Conservation (phyloP, 2,329 filamentous ascomycete genomes). For the Hypoxylon sp. region DNA sequence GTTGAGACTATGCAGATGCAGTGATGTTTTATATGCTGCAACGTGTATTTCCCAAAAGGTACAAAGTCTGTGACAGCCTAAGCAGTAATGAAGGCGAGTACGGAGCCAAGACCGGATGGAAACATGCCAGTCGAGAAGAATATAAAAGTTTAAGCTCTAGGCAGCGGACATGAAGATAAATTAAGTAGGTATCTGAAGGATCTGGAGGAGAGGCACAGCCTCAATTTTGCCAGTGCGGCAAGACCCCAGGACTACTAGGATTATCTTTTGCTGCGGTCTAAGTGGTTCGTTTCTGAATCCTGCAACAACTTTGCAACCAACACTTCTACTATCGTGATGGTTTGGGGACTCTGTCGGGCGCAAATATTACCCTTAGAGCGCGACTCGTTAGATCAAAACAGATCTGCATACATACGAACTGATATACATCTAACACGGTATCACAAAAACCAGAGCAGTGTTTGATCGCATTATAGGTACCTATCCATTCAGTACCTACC, state of each 20-base stretch:
- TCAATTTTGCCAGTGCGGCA: conserved; percentile 1
- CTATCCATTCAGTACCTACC: no score
- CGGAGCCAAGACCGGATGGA: background rate
- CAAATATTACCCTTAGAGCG: background rate
- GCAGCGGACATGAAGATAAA: background rate
- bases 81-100: conserved; percentile 3
- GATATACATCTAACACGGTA: background rate
- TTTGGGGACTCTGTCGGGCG: background rate
- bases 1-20: background rate
- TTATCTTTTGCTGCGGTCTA: background rate
- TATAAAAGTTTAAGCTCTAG: background rate
- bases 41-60: background rate
- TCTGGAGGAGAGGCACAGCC: conserved; percentile 11
- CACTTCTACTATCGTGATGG: background rate
- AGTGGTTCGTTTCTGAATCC: background rate
- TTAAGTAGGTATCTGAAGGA: conserved; percentile 5
- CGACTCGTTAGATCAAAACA: background rate
- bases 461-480: background rate
- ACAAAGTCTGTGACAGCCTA: background rate
- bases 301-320: conserved; percentile 1
- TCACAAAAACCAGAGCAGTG: background rate
- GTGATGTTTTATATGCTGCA: background rate
- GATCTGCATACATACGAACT: background rate
- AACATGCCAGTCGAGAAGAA: background rate
- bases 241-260: background rate